These are phyloP conservation scores for Cercophora sp. DNA, from an alignment of 495 filamentous ascomycete species.

Conservation along the genomic window DNA sequence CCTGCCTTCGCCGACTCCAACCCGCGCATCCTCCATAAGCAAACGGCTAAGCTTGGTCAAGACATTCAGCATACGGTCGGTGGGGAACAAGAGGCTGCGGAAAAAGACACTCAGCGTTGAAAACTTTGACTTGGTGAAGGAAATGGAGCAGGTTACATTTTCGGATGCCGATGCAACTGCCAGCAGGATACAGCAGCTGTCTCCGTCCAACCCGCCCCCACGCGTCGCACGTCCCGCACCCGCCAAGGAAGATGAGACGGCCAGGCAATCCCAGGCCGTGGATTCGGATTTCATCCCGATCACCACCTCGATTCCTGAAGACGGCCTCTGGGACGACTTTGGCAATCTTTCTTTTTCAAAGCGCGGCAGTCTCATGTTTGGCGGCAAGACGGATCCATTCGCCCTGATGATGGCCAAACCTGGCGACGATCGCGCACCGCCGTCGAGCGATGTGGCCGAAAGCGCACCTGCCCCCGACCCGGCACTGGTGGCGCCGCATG, in stretches of 20 bases:
- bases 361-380: slow-evolving; percentile 63
- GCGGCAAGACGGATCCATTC: slow-evolving; percentile 39
- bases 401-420: slow-evolving; percentile 12
- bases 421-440: background rate
- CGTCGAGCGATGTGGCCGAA: background rate
- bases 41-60: slow-evolving; percentile 33
- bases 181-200: slow-evolving; percentile 19
- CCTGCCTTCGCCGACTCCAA: slow-evolving; percentile 12
- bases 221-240: slow-evolving; percentile 20
- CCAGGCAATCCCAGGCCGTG: slow-evolving; percentile 15
- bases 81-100: slow-evolving; percentile 24
- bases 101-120: slow-evolving; percentile 30
- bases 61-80: slow-evolving; percentile 36
- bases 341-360: slow-evolving; percentile 52
- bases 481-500: background rate
- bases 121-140: background rate
- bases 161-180: slow-evolving; percentile 15
- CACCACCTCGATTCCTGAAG: slow-evolving; percentile 49
- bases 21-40: slow-evolving; percentile 17
- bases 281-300: slow-evolving; percentile 38
- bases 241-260: slow-evolving; percentile 20
- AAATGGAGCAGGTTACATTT: slow-evolving; percentile 20
- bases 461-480: background rate
- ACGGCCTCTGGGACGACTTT: slow-evolving; percentile 49
- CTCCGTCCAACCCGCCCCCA: slow-evolving; percentile 24